These are phyloP conservation scores for Kazachstania viticola DNA, from an alignment of 805 yeast species.

Conservation along the genomic window DNA sequence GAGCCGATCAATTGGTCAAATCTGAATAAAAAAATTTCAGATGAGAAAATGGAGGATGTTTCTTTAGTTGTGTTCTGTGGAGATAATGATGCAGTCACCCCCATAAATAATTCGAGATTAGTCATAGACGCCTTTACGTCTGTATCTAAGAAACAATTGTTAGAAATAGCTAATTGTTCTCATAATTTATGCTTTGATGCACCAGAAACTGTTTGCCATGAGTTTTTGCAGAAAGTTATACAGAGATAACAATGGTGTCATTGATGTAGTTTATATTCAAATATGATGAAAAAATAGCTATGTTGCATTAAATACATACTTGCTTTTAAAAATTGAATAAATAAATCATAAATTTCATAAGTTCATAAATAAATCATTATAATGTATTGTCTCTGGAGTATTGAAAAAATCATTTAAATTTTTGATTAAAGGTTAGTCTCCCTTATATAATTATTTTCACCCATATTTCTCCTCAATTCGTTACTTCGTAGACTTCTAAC, in stretches of 20 bases:
- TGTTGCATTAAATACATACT: no score
- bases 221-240: constrained; percentile 3
- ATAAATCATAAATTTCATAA: no score
- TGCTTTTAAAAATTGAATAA: no score
- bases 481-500: constrained; percentile 12
- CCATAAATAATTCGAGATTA: constrained; percentile 5
- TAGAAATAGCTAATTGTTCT: constrained; percentile 12
- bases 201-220: constrained; percentile 8
- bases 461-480: constrained; percentile 22
- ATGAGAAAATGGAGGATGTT: neutral
- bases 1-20: constrained; percentile 16
- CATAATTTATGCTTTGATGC: constrained; percentile 21
- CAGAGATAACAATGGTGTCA: neutral
- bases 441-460: constrained; percentile 19
- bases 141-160: constrained; percentile 3
- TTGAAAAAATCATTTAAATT: no score
- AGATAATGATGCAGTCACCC: constrained; percentile 17
- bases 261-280: no score
- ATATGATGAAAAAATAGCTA: no score
- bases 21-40: constrained; percentile 1
- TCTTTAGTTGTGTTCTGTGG: constrained; percentile 15
- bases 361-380: no score
- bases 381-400: no score
- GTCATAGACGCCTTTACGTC: constrained; percentile 6
- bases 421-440: no score